phyloP scores from a whole-genome alignment of 2,329 filamentous ascomycete genomes.

The Dryadomyces quercus-mongolicae region DNA sequence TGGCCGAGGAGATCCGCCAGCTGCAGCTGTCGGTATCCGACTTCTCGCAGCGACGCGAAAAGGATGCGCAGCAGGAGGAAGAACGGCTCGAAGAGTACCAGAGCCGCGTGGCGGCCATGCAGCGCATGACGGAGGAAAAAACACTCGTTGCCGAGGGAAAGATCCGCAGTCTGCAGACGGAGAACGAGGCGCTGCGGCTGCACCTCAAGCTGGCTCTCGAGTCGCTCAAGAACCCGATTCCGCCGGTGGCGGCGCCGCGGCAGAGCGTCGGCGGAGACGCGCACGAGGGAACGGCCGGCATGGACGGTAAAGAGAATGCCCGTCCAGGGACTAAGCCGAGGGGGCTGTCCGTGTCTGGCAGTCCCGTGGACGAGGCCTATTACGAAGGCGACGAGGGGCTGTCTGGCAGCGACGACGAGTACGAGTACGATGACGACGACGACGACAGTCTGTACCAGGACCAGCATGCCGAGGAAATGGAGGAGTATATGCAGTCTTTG shows the following conservation, averaged over 20 bases:
- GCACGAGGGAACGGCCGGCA: neutral
- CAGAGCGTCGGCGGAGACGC: slow-evolving; percentile 1
- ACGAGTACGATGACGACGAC: slow-evolving; percentile 25
- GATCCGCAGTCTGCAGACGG: slow-evolving; percentile 76
- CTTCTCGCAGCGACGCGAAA: slow-evolving; percentile 53
- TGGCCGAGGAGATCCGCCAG: slow-evolving; percentile 86
- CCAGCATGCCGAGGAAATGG: slow-evolving; percentile 52
- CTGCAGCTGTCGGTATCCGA: slow-evolving; percentile 68
- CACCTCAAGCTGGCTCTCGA: slow-evolving; percentile 80
- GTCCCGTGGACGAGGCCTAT: slow-evolving; percentile 11
- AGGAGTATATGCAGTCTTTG: slow-evolving; percentile 75
- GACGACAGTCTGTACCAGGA: slow-evolving; percentile 30
- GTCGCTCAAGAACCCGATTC: slow-evolving; percentile 85
- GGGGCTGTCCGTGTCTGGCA: too few species aligned
- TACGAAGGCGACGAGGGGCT: slow-evolving; percentile 16
- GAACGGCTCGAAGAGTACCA: slow-evolving; percentile 92
- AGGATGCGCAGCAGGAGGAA: slow-evolving; percentile 59
- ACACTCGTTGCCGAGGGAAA: slow-evolving; percentile 85
- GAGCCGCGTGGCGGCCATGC: slow-evolving; percentile 76
- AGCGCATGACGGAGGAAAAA: slow-evolving; percentile 91
- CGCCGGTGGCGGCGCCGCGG: slow-evolving; percentile 32
- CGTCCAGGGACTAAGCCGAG: too few species aligned
- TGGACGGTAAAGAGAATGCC: neutral
- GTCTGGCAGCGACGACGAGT: slow-evolving; percentile 21
- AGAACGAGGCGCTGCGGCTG: slow-evolving; percentile 80